Conservation (phyloP, 1,284 basidiomycete genomes). For the Sporisorium scitamineum region DNA sequence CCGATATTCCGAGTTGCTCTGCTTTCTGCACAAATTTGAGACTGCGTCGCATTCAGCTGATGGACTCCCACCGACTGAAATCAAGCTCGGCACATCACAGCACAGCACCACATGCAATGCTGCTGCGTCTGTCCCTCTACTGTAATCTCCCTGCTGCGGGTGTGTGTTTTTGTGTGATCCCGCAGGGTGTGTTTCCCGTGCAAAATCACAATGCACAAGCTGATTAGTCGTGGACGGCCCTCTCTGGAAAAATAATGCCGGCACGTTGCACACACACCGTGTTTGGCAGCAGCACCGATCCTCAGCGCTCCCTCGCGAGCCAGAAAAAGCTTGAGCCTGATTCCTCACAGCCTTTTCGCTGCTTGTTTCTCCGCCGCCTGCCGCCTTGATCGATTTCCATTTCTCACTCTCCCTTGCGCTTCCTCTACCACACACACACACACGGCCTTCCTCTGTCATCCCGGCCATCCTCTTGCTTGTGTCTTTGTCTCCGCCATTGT, state of each 20-base stretch:
- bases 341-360: neutral
- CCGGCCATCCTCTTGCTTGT: slow-evolving; percentile 11
- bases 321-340: neutral
- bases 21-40: neutral
- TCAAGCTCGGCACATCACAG: neutral
- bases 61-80: neutral
- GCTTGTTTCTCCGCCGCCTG: neutral
- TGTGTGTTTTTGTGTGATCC: neutral
- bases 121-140: neutral
- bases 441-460: slow-evolving; percentile 3
- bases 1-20: neutral
- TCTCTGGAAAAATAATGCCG: neutral
- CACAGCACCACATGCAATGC: neutral
- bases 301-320: neutral
- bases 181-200: neutral
- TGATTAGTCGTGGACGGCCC: neutral
- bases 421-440: slow-evolving; percentile 6
- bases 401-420: slow-evolving; percentile 1
- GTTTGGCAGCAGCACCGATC: slow-evolving; percentile 3
- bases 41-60: neutral
- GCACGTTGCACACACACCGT: neutral
- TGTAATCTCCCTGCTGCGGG: neutral
- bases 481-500: too few relatives aligned
- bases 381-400: neutral
- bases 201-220: neutral